These are phyloP conservation scores for Botrytis deweyae DNA, from an alignment of 2,329 filamentous ascomycete species.

Conservation along the genomic window DNA sequence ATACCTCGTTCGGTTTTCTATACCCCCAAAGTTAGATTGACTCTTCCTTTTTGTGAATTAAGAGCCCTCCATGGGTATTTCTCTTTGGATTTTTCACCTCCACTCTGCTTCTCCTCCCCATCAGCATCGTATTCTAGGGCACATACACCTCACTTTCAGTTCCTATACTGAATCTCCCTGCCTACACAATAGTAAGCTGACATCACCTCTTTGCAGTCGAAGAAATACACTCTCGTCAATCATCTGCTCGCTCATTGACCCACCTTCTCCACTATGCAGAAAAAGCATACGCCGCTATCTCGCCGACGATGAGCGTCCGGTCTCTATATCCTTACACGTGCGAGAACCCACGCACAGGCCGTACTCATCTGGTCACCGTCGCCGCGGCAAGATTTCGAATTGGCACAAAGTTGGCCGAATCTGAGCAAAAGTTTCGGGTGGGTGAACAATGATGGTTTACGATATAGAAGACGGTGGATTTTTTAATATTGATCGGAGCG, in stretches of 20 bases:
- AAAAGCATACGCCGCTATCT: background rate
- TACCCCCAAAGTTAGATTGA: background rate
- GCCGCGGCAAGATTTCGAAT: background rate
- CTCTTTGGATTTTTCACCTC: background rate
- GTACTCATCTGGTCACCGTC: background rate
- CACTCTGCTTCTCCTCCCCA: background rate
- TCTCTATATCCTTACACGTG: background rate
- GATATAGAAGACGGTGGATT: too few relatives aligned
- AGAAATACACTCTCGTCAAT: background rate
- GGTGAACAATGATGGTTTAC: background rate
- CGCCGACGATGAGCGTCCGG: background rate
- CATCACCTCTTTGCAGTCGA: background rate
- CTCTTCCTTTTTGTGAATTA: too few relatives aligned
- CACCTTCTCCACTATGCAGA: background rate
- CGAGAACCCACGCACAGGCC: background rate
- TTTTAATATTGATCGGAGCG: background rate
- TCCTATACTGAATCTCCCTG: background rate
- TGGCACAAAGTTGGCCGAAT: background rate
- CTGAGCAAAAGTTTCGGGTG: background rate
- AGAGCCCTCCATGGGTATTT: background rate
- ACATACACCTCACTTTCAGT: background rate
- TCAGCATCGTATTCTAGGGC: background rate
- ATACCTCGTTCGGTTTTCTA: too few relatives aligned
- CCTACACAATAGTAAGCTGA: background rate
- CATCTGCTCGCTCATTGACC: background rate